Percentiles rank a stretch among this genome's conserved stretches.
Conservation (phyloP, 106 monocot species). For the Phalaenopsis equestris region DNA sequence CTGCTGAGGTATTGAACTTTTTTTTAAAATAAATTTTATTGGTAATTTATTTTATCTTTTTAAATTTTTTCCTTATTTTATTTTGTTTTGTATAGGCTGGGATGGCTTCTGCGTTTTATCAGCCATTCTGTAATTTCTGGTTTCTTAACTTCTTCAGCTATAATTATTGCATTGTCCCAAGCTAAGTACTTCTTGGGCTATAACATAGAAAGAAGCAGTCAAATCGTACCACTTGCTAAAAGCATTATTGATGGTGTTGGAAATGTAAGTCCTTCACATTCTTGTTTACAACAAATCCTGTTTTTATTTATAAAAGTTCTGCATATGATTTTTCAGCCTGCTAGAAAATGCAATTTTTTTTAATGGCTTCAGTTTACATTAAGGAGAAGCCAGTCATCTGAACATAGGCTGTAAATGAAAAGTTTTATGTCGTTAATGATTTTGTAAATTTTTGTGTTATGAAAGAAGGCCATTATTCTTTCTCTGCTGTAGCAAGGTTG, state of each 20-base stretch:
- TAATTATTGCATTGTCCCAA: constrained; percentile 82
- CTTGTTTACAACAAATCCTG: background rate
- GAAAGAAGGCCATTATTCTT: too few species aligned
- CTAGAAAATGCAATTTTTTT: background rate
- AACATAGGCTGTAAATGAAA: too few species aligned
- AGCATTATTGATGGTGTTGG: constrained; percentile 73
- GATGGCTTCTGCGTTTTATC: constrained; percentile 84
- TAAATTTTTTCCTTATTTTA: background rate
- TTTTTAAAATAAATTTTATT: background rate
- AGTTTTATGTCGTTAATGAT: too few species aligned
- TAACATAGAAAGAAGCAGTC: constrained; percentile 59
- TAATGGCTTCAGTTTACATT: too few species aligned
- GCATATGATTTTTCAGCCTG: background rate
- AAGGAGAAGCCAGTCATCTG: too few species aligned
- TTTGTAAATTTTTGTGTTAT: too few species aligned
- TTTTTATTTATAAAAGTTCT: constrained; percentile 1
- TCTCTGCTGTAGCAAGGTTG: too few species aligned
- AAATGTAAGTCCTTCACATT: constrained; percentile 33
- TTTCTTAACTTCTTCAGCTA: constrained; percentile 84
- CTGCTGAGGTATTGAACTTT: constrained; percentile 35
- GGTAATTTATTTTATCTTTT: background rate
- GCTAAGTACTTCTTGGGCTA: constrained; percentile 88
- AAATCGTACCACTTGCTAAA: constrained; percentile 66
- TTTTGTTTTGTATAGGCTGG: constrained; percentile 44
- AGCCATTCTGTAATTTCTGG: constrained; percentile 94